These are phyloP conservation scores for Basidiobolus meristosporus DNA, from an alignment of 371 early-diverging fungal species.

Conservation along the genomic window DNA sequence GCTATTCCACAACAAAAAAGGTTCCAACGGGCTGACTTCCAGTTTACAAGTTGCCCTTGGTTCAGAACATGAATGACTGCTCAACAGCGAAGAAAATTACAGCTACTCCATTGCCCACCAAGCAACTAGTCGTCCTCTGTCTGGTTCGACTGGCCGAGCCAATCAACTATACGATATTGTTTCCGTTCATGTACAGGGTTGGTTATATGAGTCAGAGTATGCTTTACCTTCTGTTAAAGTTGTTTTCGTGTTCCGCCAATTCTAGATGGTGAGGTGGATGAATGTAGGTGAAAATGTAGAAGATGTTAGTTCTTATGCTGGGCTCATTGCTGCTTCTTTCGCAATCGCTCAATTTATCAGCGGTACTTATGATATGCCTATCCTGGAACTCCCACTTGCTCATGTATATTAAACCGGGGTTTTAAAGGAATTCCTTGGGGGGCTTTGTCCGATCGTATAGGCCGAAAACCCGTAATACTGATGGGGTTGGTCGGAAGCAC, in stretches of 20 bases:
- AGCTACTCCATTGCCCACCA: slow-evolving; percentile 21
- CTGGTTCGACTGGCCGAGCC: slow-evolving; percentile 18
- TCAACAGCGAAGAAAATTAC: too few relatives aligned
- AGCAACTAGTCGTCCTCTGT: slow-evolving; percentile 29
- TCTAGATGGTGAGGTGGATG: slow-evolving; percentile 32
- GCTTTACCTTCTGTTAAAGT: too few relatives aligned
- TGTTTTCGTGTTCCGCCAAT: too few relatives aligned
- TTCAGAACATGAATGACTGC: too few relatives aligned
- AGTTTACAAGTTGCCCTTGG: too few relatives aligned
- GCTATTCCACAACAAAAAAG: too few relatives aligned
- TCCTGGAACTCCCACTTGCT: slow-evolving; percentile 18
- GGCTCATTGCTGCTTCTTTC: slow-evolving; percentile 34
- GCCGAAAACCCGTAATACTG: slow-evolving; percentile 66
- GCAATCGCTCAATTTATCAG: slow-evolving; percentile 34
- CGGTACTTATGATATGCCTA: slow-evolving; percentile 8
- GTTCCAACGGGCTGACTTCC: too few relatives aligned
- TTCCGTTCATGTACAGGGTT: slow-evolving; percentile 43
- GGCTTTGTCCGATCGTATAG: slow-evolving; percentile 32
- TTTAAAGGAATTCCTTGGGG: slow-evolving; percentile 21
- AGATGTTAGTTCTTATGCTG: slow-evolving; percentile 40
- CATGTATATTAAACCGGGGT: too few relatives aligned
- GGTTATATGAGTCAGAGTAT: slow-evolving; percentile 1
- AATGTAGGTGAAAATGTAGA: slow-evolving; percentile 21
- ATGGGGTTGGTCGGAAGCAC: slow-evolving; percentile 59
- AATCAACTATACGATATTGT: slow-evolving; percentile 29